Base-by-base conservation (phyloP, 1,139 yeast genomes). In the Nakaseomyces sp. region DNA sequence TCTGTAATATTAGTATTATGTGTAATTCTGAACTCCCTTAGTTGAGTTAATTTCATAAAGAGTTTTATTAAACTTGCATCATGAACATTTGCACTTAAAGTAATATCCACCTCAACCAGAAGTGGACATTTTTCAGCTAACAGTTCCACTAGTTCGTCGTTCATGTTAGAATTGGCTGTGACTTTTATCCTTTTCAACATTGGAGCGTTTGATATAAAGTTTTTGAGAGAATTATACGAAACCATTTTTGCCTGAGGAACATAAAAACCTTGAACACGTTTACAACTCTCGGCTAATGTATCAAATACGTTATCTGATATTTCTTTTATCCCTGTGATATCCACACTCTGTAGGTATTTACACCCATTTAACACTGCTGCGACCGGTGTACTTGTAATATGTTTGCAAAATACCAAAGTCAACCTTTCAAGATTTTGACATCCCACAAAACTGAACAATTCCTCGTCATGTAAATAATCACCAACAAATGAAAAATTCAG, bases 61-160 rank as follows among this genome's bases (percentile, higher is more conserved):
- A 86, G 70, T n/a, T 66, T 66, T 46, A 75, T 70, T 43, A 86
- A 70, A 43, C 85, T 70, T 15, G 59, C 59, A 60, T 86, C 88
- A 13, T 86, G 76, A 26, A 88, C 78, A 49, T 76, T 72, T n/a
- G 81, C 77, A 63, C 95, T 85, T 39, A 81, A 81, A 52, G 88
- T 91, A 44, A 91, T 71, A 65, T 91, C 97, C 43, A 91, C 81
- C 65, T 91, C 98, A 25, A 89, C 95, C 45, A 91, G 69, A 43
- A 81, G 72, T 38, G 81, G 82, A 62, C 97, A 89, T 58, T 74
- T 75, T 15, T 69, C 68, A 45, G 85, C 81, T 65, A 91, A 70
- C 22, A 72, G 71, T 40, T 68, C 56, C n/a, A 89, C 71, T 16
- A 85, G 72, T n/a, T 65, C 74, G 63, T 86, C 94, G 37, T 81